Base-by-base conservation (phyloP, 2,329 filamentous ascomycete species). In the Penicillium sp. region DNA sequence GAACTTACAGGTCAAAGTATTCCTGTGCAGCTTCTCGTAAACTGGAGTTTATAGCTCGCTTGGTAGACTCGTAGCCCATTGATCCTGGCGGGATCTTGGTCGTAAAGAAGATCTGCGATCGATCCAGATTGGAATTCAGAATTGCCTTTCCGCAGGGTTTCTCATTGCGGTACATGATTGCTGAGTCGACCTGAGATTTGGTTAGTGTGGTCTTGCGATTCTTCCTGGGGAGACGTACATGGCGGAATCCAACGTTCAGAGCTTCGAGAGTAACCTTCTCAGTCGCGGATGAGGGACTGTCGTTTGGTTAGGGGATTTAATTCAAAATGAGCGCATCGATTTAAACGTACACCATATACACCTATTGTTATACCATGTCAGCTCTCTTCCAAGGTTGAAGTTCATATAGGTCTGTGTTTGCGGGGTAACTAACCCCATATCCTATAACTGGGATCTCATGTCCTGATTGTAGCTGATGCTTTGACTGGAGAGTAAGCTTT, bases 81-180 rank as follows among this genome's bases (percentile, higher is more conserved):
- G 79, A 79, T 68, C 87, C 90, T 57, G 81, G 85, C 1, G 85
- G 85, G 15, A 94, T 81, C 76, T 94, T 95, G 36, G 87, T 88
- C 0, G 90, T 94, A 72, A 90, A 92, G 73, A 90, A 90, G 52
- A 94, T 78, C 66, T 92, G 86, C 55, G 87, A 82, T 5, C 90
- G 82, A 61, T 79, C 82, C 29, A 91, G 70, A 0, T 77, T 79
- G 0, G 77, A 65, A 0, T 72, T 76, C 60, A 84, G 84, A 60
- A 94, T 87, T 9, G 88, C 87, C 33, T 79, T 76, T 1, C 89
- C 90, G 15, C 87, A 84, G 64, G 90, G 83, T 36, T 78, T 78
- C 73, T 94, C 91, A 60, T 94, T 94, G 68, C 83, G 76, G 68
- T 87, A 86, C 84, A 85, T 85, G 63, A 86, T 83, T 16, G 84